Conservation (phyloP, 805 yeast species). For the Hemisphaericaspora nanyangensis region DNA sequence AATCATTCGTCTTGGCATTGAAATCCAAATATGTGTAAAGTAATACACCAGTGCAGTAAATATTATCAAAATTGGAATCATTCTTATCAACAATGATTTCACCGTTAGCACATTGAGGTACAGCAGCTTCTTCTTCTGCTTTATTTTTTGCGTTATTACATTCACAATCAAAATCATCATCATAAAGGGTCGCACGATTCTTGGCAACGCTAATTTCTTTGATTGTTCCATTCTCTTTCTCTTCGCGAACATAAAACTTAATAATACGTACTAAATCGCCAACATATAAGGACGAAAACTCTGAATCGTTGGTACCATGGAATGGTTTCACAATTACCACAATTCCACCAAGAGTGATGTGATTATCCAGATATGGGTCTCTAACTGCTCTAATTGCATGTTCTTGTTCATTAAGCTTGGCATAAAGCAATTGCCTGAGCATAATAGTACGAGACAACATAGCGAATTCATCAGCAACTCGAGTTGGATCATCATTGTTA, state of each 20-base stretch:
- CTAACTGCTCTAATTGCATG: conserved; percentile 18
- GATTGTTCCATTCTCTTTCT: conserved; percentile 1
- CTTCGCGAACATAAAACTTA: conserved; percentile 18
- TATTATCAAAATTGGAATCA: conserved; percentile 14
- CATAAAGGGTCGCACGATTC: not conserved
- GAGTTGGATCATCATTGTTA: conserved; percentile 10
- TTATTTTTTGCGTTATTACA: not conserved
- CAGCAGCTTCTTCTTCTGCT: not conserved
- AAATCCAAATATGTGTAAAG: conserved; percentile 25
- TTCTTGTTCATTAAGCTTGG: conserved; percentile 12
- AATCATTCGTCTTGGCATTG: conserved; percentile 6
- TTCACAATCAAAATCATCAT: conserved; percentile 1
- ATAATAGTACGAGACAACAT: conserved; percentile 24
- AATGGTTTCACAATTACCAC: conserved; percentile 31
- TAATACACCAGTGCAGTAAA: conserved; percentile 28
- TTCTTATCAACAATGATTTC: conserved; percentile 10
- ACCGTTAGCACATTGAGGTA: not conserved
- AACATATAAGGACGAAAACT: conserved; percentile 20
- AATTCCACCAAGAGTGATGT: conserved; percentile 25
- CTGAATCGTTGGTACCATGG: conserved; percentile 14
- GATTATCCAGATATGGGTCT: conserved; percentile 26
- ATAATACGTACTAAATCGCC: conserved; percentile 31
- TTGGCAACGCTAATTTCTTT: conserved; percentile 3
- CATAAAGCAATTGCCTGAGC: conserved; percentile 20
- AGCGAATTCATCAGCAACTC: conserved; percentile 16